Base-by-base conservation (phyloP, 2,329 filamentous ascomycete species). In the Dendrostoma leiphaemia region DNA sequence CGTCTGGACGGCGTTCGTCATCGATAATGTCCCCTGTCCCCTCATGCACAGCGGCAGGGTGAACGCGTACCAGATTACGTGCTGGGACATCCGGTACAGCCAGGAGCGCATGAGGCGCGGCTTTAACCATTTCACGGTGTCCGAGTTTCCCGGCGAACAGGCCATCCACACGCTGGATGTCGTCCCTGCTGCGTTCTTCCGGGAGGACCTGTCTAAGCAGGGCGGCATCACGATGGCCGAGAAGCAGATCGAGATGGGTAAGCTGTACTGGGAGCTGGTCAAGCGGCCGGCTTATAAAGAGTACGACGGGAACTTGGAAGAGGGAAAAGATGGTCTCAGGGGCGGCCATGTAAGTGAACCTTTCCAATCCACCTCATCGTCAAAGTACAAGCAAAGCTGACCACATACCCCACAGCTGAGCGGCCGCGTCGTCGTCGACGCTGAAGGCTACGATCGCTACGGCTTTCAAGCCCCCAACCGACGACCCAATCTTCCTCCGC, bases 191-290 rank as follows among this genome's bases (percentile, higher is more conserved):
- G 58, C 62, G 1, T 78, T 74, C 62, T 75, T 75, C 65, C 67
- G 62, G 1, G 72, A 74, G 3, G 63, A 70, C 24, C 58, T 72
- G 2, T 61, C 62, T 4, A 61, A 60, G 13, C 59, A 61, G 60
- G 60, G 55, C 1, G 67, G 64, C 6, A 43, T 60, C 9, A 60
- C 67, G 4, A 70, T 72, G 60, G 63, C 64, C 6, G 64, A 71
- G 56, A 70, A 69, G 60, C 70, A 71, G 46, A 65, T 77, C 50
- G 62, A 62, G 23, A 65, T 77, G 10, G 77, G 77, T 8, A 73
- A 67, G 61, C 45, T 69, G n/a, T 75, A 72, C 64, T 80, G 77
- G 76, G 72, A 76, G 15, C 69, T 80, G 6, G 65, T 73, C 23
- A 72, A 78, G 59, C 66, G 67, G 9, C 75, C 75, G 1, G 70